phyloP scores from a whole-genome alignment of 176 grass and related monocot genomes.

The Calamus simplicifolius region DNA sequence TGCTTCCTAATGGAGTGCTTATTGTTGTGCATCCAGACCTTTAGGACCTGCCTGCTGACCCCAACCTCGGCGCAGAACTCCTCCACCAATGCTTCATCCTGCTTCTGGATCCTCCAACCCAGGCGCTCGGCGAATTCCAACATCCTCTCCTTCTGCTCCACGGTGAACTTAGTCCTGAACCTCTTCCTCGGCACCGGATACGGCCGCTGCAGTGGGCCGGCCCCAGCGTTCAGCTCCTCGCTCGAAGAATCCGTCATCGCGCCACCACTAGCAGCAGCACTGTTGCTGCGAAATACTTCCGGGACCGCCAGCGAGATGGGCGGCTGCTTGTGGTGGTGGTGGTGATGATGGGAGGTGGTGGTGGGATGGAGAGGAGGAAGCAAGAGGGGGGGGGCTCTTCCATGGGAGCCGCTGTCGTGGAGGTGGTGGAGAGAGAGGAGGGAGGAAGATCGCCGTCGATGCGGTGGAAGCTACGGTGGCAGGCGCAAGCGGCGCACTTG shows the following conservation, averaged over 20 bases:
- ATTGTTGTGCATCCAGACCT: conserved; percentile 99
- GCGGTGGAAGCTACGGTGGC: conserved; percentile 98
- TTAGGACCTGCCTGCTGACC: conserved; percentile 72
- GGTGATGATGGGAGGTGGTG: background rate
- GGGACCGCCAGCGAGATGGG: background rate
- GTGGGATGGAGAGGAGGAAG: too few relatives aligned
- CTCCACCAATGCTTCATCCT: conserved; percentile 45
- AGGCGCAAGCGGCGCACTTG: conserved; percentile 76
- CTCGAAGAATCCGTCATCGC: conserved; percentile 27
- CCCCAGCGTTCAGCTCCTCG: conserved; percentile 37
- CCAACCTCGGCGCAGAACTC: conserved; percentile 64
- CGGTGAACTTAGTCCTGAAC: conserved; percentile 78
- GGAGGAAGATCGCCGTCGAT: conserved; percentile 28
- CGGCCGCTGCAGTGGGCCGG: conserved; percentile 23
- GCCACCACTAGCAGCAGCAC: background rate
- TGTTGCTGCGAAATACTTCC: background rate
- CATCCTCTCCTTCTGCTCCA: conserved; percentile 84
- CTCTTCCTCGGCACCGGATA: conserved; percentile 48
- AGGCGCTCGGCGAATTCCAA: conserved; percentile 68
- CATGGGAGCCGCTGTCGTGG: too few relatives aligned
- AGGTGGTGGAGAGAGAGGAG: background rate
- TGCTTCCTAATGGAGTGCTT: conserved; percentile 49
- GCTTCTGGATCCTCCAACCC: conserved; percentile 82
- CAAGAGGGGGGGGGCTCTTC: too few relatives aligned
- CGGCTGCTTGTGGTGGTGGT: conserved; percentile 13